Conservation (phyloP, 352 stramenopile genomes). For the Globisporangium abappressorium region DNA sequence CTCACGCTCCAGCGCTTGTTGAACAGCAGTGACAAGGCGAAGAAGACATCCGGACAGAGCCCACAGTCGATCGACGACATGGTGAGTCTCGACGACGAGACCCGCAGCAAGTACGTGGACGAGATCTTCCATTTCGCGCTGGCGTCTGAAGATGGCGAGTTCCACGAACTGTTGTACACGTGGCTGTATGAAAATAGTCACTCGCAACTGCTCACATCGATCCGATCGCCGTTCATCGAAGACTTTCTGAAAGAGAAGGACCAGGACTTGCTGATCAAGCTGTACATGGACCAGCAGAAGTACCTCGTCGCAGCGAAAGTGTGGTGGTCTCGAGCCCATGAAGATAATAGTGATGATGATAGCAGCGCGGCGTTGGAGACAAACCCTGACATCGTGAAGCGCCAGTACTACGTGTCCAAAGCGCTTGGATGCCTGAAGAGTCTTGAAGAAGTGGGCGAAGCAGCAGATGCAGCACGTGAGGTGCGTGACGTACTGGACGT, state of each 20-base stretch:
- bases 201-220: constrained; percentile 48
- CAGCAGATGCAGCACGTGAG: constrained; percentile 67
- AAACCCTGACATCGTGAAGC: constrained; percentile 77
- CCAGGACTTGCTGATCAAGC: constrained; percentile 80
- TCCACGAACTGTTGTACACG: constrained; percentile 78
- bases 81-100: constrained; percentile 68
- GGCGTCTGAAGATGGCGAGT: constrained; percentile 65
- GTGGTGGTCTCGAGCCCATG: constrained; percentile 75
- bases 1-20: constrained; percentile 62
- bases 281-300: constrained; percentile 87
- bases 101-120: constrained; percentile 56
- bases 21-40: constrained; percentile 22
- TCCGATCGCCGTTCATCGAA: constrained; percentile 77
- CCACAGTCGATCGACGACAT: constrained; percentile 75
- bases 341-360: constrained; percentile 46
- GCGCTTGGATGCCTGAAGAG: constrained; percentile 73
- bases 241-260: constrained; percentile 82
- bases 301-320: constrained; percentile 82
- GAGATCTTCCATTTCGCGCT: constrained; percentile 78
- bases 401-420: constrained; percentile 83
- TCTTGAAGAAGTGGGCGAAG: constrained; percentile 68
- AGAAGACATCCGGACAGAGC: constrained; percentile 29
- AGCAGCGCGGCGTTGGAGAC: constrained; percentile 41
- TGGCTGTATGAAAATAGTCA: constrained; percentile 82
- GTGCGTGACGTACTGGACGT: constrained; percentile 83